Percentiles rank a stretch among this genome's conserved stretches.
These are phyloP conservation scores for Trypanosoma avium DNA, from an alignment of 208 protist genomes.

Conservation along the genomic window DNA sequence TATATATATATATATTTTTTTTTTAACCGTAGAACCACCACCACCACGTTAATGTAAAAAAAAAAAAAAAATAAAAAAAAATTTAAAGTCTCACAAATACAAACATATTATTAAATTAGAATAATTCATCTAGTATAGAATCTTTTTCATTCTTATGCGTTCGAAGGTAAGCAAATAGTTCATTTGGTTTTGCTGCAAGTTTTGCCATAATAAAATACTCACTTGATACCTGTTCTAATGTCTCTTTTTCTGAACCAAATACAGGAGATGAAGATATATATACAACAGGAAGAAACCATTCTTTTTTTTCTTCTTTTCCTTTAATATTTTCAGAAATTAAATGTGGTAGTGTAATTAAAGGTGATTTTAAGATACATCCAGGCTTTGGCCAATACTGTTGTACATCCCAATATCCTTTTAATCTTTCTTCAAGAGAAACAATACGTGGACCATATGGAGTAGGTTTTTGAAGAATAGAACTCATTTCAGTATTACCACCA, in stretches of 20 bases:
- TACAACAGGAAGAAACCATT: slow-evolving; percentile 73
- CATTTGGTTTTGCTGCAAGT: slow-evolving; percentile 32
- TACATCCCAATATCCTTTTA: slow-evolving; percentile 63
- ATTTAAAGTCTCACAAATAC: background rate
- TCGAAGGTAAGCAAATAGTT: slow-evolving; percentile 56
- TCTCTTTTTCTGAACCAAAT: slow-evolving; percentile 61
- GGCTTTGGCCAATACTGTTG: slow-evolving; percentile 77
- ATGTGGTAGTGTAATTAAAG: slow-evolving; percentile 30
- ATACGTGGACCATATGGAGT: slow-evolving; percentile 16
- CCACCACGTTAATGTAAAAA: background rate
- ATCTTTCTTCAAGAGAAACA: slow-evolving; percentile 38
- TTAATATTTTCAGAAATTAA: slow-evolving; percentile 13
- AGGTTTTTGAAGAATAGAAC: slow-evolving; percentile 30
- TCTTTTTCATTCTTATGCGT: slow-evolving; percentile 61
- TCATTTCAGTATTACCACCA: slow-evolving; percentile 43
- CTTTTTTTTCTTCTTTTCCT: slow-evolving; percentile 6
- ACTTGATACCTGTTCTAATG: slow-evolving; percentile 54
- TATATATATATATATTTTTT: background rate
- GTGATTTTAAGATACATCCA: slow-evolving; percentile 62
- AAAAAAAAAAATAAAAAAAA: background rate
- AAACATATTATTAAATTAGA: slow-evolving; percentile 38
- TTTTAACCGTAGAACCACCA: background rate
- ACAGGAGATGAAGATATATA: slow-evolving; percentile 54
- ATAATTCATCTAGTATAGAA: slow-evolving; percentile 77
- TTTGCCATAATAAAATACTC: slow-evolving; percentile 84